Evolutionary conservation across 305 asterid genomes (phyloP).

Genomic region (Plantago lanceolata): DNA sequence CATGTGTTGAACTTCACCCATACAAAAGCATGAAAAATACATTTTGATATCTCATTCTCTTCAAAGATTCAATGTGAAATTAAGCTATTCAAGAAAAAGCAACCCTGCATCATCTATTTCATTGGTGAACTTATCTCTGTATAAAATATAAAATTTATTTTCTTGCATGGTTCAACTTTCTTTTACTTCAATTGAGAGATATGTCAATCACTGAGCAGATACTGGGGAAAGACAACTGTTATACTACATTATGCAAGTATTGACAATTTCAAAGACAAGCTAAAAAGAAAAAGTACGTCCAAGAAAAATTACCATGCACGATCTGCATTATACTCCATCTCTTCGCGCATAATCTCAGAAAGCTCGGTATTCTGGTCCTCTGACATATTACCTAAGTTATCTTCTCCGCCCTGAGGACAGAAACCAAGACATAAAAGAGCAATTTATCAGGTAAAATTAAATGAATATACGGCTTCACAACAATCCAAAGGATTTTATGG

Average conservation of each 20-base stretch:
- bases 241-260: neutral
- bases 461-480: slow-evolving; percentile 19
- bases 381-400: slow-evolving; percentile 34
- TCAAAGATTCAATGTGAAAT: neutral
- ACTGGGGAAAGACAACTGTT: neutral
- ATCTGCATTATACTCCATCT: slow-evolving; percentile 90
- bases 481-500: neutral
- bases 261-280: neutral
- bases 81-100: slow-evolving; percentile 6
- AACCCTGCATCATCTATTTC: neutral
- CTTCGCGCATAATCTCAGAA: slow-evolving; percentile 70
- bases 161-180: neutral
- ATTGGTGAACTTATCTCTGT: neutral
- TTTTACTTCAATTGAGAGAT: neutral
- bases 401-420: slow-evolving; percentile 53
- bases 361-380: slow-evolving; percentile 53
- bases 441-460: slow-evolving; percentile 10
- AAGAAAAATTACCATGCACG: slow-evolving; percentile 74
- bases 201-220: slow-evolving; percentile 8
- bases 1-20: too few species aligned
- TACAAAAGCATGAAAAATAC: neutral
- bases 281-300: neutral
- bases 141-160: neutral
- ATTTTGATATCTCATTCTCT: slow-evolving; percentile 12
- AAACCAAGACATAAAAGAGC: slow-evolving; percentile 7